Percentiles rank a stretch among this genome's conserved stretches.
Conservation (phyloP, 495 filamentous ascomycete genomes). For the Tuber magnatum region DNA sequence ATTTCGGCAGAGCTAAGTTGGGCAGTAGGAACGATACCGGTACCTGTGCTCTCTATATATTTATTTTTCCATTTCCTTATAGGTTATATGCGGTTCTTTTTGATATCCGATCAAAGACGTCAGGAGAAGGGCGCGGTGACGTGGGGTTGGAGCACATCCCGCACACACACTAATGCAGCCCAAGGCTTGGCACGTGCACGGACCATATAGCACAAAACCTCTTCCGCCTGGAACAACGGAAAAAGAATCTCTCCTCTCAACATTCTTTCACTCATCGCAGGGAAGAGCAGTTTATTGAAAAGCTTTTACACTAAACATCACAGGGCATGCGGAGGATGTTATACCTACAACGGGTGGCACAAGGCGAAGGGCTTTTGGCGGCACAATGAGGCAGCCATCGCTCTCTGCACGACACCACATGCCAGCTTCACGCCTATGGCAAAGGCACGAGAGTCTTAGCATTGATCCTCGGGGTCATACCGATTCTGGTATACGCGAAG, state of each 20-base stretch:
- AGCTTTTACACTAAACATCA: not conserved
- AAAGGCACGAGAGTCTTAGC: not conserved
- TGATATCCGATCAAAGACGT: constrained; percentile 29
- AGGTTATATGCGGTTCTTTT: constrained; percentile 17
- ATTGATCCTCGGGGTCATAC: not conserved
- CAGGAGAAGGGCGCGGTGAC: constrained; percentile 25
- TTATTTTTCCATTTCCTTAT: not conserved
- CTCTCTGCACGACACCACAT: not conserved
- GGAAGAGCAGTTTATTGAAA: not conserved
- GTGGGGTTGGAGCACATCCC: constrained; percentile 36
- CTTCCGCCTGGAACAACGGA: constrained; percentile 27
- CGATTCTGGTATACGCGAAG: not conserved
- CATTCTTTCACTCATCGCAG: not conserved
- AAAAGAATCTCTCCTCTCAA: not conserved
- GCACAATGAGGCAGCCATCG: not conserved
- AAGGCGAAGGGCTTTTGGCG: not conserved
- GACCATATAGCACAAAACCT: constrained; percentile 31
- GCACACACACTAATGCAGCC: constrained; percentile 34
- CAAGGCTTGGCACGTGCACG: constrained; percentile 28
- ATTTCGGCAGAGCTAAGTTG: not conserved
- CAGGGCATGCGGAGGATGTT: not conserved
- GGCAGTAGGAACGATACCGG: not conserved
- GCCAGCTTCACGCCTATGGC: not conserved
- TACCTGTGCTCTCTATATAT: not conserved
- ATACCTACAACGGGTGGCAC: not conserved